phyloP scores from a whole-genome alignment of 2,329 filamentous ascomycete genomes.

The Fusarium stilboides region DNA sequence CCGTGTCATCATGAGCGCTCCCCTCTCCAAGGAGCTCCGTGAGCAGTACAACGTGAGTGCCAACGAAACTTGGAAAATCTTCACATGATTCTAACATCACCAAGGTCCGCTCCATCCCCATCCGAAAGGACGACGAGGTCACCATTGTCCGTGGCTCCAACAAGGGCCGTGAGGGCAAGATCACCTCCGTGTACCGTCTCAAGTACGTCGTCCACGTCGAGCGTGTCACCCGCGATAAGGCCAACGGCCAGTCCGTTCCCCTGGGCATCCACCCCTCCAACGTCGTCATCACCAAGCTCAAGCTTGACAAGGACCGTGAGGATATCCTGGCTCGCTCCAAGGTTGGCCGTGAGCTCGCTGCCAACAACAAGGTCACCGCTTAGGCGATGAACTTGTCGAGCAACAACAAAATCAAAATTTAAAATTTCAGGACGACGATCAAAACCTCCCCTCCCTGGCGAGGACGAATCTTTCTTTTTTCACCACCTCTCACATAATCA shows the following conservation, averaged over 20 bases:
- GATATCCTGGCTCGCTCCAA: constrained; percentile 89
- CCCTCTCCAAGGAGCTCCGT: constrained; percentile 95
- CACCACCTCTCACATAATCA: constrained; percentile 32
- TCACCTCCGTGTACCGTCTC: constrained; percentile 97
- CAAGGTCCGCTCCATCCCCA: constrained; percentile 93
- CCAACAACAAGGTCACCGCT: constrained; percentile 78
- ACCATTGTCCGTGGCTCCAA: constrained; percentile 91
- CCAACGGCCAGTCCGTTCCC: constrained; percentile 94
- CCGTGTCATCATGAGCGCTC: constrained; percentile 97
- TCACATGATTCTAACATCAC: constrained; percentile 10
- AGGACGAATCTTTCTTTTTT: constrained; percentile 44
- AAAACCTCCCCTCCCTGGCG: constrained; percentile 40
- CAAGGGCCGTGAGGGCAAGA: constrained; percentile 99
- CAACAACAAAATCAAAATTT: constrained; percentile 40
- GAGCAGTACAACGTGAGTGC: constrained; percentile 96
- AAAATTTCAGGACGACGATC: constrained; percentile 38
- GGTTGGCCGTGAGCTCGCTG: constrained; percentile 81
- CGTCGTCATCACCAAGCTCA: constrained; percentile 98
- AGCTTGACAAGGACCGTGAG: constrained; percentile 97
- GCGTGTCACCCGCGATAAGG: constrained; percentile 97
- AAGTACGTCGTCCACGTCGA: constrained; percentile 99
- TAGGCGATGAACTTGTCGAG: constrained; percentile 55
- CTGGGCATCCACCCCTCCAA: constrained; percentile 96
- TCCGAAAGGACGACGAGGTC: constrained; percentile 98
- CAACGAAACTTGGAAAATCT: neutral